phyloP scores from a whole-genome alignment of 352 stramenopile genomes.

The Peronospora tabacina region DNA sequence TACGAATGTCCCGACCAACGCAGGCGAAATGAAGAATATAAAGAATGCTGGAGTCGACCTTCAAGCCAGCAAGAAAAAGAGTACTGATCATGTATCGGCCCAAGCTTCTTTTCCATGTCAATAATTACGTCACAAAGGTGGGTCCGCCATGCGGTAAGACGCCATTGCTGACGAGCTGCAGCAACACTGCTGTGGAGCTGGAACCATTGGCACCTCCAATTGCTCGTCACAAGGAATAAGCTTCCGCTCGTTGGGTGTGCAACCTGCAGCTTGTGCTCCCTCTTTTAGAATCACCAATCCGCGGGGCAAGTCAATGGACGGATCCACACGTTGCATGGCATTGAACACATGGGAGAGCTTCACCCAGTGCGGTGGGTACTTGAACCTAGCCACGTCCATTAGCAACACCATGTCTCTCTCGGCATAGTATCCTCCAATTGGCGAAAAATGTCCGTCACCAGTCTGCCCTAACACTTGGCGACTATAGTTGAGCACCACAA shows the following conservation, averaged over 20 bases:
- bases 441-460: conserved; percentile 94
- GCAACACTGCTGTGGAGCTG: conserved; percentile 25
- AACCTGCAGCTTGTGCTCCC: conserved; percentile 33
- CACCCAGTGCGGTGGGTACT: conserved; percentile 90
- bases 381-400: conserved; percentile 94
- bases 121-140: conserved; percentile 7
- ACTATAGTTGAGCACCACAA: conserved; percentile 91
- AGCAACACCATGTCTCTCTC: conserved; percentile 90
- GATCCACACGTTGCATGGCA: conserved; percentile 44
- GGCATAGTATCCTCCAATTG: conserved; percentile 91
- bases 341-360: conserved; percentile 44
- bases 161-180: conserved; percentile 25
- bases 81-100: neutral
- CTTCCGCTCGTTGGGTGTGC: conserved; percentile 40
- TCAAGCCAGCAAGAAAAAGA: neutral
- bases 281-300: conserved; percentile 25
- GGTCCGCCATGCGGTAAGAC: conserved; percentile 21
- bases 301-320: conserved; percentile 37
- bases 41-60: conserved; percentile 9
- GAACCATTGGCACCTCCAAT: conserved; percentile 5
- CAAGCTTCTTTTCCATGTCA: conserved; percentile 7
- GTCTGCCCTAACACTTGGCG: conserved; percentile 90
- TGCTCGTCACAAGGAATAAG: conserved; percentile 34
- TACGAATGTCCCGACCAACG: too few species aligned
- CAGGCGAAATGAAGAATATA: neutral